Conservation (phyloP, 192 early-diverging fungal species). For the Backusella morwellensis region DNA sequence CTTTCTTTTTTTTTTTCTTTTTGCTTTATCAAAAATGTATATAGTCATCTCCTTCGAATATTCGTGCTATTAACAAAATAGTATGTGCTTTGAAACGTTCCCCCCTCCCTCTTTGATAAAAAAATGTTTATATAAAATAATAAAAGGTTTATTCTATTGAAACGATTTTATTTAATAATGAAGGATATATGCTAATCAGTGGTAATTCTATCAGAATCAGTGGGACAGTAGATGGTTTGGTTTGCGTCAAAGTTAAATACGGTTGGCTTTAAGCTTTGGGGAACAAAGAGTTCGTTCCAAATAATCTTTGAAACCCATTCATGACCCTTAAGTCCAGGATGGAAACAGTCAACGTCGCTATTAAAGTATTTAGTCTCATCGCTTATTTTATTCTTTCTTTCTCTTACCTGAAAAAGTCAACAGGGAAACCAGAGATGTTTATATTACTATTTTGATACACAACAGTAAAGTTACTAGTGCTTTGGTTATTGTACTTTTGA, state of each 20-base stretch:
- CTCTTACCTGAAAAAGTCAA: not conserved
- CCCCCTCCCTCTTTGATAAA: too few species aligned
- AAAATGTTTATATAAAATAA: too few species aligned
- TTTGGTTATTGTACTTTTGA: not conserved
- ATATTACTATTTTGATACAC: constrained; percentile 7
- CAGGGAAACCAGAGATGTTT: constrained; percentile 5
- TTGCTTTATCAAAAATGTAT: too few species aligned
- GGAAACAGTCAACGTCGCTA: constrained; percentile 5
- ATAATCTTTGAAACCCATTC: constrained; percentile 13
- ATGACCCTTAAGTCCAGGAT: not conserved
- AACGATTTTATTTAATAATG: not conserved
- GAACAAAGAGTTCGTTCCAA: constrained; percentile 5
- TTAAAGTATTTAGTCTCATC: too few species aligned
- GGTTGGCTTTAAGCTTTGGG: not conserved
- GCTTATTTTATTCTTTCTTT: not conserved
- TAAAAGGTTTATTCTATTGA: too few species aligned
- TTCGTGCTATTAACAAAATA: too few species aligned
- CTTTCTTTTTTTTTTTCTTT: too few species aligned
- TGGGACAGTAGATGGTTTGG: not conserved
- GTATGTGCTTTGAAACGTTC: too few species aligned
- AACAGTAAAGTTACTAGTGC: not conserved
- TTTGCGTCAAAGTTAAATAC: constrained; percentile 8
- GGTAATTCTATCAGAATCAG: constrained; percentile 4
- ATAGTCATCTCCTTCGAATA: too few species aligned
- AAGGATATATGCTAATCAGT: not conserved